These are phyloP conservation scores for Tricholomella constricta DNA, from an alignment of 768 basidiomycete genomes.

Conservation along the genomic window DNA sequence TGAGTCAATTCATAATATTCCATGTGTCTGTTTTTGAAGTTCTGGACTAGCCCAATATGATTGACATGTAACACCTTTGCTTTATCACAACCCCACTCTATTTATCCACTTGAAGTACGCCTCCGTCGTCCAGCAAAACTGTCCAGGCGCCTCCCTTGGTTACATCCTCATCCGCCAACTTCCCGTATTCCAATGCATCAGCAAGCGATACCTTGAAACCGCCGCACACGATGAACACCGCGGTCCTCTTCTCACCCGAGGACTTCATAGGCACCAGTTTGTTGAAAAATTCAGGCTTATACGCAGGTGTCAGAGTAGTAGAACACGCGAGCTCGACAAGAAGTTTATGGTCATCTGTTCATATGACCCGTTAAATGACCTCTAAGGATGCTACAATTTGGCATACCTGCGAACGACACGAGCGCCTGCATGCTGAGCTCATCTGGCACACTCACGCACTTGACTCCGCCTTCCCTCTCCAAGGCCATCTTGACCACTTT, in stretches of 20 bases:
- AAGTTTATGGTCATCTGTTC: constrained; percentile 71
- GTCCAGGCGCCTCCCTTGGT: constrained; percentile 31
- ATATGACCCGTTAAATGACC: background rate
- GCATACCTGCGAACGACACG: constrained; percentile 58
- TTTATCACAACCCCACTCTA: constrained; percentile 1
- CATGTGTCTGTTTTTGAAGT: background rate
- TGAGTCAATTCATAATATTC: background rate
- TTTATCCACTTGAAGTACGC: constrained; percentile 33
- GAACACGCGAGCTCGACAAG: constrained; percentile 77
- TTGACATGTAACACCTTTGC: background rate
- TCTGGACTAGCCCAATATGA: background rate
- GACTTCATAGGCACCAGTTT: constrained; percentile 42
- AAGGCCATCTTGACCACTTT: constrained; percentile 68
- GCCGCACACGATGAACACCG: constrained; percentile 73
- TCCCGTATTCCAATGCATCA: constrained; percentile 52
- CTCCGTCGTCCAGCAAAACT: constrained; percentile 43
- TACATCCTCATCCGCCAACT: constrained; percentile 37
- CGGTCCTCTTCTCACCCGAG: constrained; percentile 31
- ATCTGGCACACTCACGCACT: constrained; percentile 64
- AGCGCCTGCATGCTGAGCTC: constrained; percentile 68
- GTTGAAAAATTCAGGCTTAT: constrained; percentile 57
- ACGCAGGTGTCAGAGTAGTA: constrained; percentile 68
- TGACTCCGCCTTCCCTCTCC: constrained; percentile 55
- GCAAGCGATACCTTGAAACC: constrained; percentile 67
- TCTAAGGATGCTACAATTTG: background rate